These are phyloP conservation scores for Graphium sp. DNA, from an alignment of 2,329 filamentous ascomycete genomes.

Conservation along the genomic window DNA sequence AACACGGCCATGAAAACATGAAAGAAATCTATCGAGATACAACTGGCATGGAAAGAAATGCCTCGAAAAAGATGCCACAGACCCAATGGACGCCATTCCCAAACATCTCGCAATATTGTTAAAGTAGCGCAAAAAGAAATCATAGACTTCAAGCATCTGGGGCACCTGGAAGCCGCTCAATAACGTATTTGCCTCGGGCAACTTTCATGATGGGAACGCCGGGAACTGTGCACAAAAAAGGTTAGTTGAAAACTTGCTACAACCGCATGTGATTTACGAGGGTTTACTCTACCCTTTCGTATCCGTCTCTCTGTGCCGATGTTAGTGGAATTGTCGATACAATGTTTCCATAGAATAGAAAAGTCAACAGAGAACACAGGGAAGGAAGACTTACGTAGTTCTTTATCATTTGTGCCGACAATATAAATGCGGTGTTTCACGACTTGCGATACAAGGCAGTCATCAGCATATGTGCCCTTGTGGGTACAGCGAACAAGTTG, in stretches of 20 bases:
- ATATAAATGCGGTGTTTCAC: slow-evolving; percentile 64
- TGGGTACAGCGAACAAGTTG: slow-evolving; percentile 77
- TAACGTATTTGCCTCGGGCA: slow-evolving; percentile 79
- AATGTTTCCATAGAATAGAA: too few relatives aligned
- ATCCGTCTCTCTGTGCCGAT: slow-evolving; percentile 69
- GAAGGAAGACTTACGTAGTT: too few relatives aligned
- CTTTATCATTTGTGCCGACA: slow-evolving; percentile 61
- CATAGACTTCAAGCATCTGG: slow-evolving; percentile 31
- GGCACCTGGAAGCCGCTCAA: slow-evolving; percentile 78
- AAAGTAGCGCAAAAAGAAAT: slow-evolving; percentile 1
- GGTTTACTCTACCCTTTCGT: too few relatives aligned
- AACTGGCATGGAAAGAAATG: neutral
- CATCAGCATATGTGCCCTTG: slow-evolving; percentile 68
- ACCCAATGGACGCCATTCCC: too few relatives aligned
- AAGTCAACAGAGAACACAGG: too few relatives aligned
- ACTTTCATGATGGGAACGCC: slow-evolving; percentile 64
- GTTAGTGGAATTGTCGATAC: too few relatives aligned
- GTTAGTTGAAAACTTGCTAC: too few relatives aligned
- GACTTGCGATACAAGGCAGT: slow-evolving; percentile 65
- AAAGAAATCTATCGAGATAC: neutral
- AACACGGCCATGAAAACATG: neutral
- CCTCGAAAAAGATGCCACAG: neutral
- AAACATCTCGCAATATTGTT: too few relatives aligned
- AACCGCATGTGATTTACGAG: too few relatives aligned
- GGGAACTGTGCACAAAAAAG: too few relatives aligned